Percentiles rank a stretch among this genome's conserved stretches.
These are phyloP conservation scores for Kwoniella bestiolae DNA, from an alignment of 768 basidiomycete genomes.

Conservation along the genomic window DNA sequence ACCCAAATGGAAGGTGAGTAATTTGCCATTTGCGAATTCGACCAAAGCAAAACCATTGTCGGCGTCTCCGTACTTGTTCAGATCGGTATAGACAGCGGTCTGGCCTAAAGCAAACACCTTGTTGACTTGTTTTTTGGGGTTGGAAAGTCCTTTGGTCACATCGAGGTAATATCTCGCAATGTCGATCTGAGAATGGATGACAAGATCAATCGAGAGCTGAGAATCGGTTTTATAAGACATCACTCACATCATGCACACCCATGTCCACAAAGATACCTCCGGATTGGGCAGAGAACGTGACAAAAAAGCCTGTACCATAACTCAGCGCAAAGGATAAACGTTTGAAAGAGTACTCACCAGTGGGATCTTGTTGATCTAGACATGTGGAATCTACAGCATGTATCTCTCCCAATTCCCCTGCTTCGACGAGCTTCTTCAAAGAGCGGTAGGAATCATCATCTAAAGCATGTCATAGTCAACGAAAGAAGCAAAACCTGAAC, in stretches of 20 bases:
- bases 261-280: slow-evolving; percentile 32
- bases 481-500: not conserved
- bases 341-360: slow-evolving; percentile 1
- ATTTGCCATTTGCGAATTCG: slow-evolving; percentile 27
- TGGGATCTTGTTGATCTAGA: slow-evolving; percentile 24
- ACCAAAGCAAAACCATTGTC: slow-evolving; percentile 31
- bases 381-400: slow-evolving; percentile 29
- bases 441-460: slow-evolving; percentile 21
- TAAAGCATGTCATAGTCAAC: too few relatives aligned
- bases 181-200: slow-evolving; percentile 14
- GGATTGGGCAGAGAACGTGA: slow-evolving; percentile 23
- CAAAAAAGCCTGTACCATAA: slow-evolving; percentile 25
- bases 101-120: slow-evolving; percentile 25
- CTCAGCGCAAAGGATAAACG: too few relatives aligned
- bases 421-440: slow-evolving; percentile 18
- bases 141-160: slow-evolving; percentile 9
- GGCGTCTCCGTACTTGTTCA: slow-evolving; percentile 21
- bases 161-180: slow-evolving; percentile 23
- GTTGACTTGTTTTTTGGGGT: slow-evolving; percentile 28
- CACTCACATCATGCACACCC: slow-evolving; percentile 29
- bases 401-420: slow-evolving; percentile 16
- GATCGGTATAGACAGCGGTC: slow-evolving; percentile 25
- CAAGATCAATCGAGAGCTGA: not conserved
- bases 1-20: slow-evolving; percentile 19
- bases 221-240: not conserved